Evolutionary conservation across 139 green algal genomes (phyloP).

Genomic region (Coelastrella sp.): DNA sequence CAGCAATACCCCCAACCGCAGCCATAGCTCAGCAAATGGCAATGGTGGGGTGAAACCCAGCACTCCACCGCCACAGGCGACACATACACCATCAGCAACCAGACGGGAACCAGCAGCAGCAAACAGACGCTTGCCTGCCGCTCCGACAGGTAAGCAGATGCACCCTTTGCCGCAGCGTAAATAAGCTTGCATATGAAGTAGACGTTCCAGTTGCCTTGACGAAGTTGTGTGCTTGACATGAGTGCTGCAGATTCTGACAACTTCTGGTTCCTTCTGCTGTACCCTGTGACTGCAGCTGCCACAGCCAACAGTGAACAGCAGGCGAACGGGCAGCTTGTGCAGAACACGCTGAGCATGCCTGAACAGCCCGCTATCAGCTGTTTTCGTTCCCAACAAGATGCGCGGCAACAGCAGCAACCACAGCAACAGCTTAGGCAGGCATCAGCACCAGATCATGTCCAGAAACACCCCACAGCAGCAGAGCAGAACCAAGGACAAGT

Average conservation of each 20-base stretch:
- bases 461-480: neutral
- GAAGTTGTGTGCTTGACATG: no score
- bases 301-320: constrained; percentile 31
- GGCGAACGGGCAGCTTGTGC: constrained; percentile 26
- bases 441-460: neutral
- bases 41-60: neutral
- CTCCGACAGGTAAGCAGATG: constrained; percentile 10
- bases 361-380: constrained; percentile 10
- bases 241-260: no score
- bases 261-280: no score
- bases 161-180: no score
- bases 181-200: no score
- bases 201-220: no score
- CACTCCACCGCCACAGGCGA: constrained; percentile 49
- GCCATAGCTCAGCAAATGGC: constrained; percentile 8
- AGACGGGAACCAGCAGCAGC: constrained; percentile 53
- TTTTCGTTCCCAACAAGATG: neutral
- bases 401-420: constrained; percentile 21
- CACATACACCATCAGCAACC: constrained; percentile 58
- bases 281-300: neutral
- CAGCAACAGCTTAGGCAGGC: constrained; percentile 34
- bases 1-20: constrained; percentile 45
- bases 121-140: constrained; percentile 25
- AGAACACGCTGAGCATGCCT: neutral
- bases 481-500: neutral